A percentile compares a stretch with the other conserved stretches of the same genome.
Conservation (phyloP, 2,329 filamentous ascomycete species). For the Emericellopsis atlantica region DNA sequence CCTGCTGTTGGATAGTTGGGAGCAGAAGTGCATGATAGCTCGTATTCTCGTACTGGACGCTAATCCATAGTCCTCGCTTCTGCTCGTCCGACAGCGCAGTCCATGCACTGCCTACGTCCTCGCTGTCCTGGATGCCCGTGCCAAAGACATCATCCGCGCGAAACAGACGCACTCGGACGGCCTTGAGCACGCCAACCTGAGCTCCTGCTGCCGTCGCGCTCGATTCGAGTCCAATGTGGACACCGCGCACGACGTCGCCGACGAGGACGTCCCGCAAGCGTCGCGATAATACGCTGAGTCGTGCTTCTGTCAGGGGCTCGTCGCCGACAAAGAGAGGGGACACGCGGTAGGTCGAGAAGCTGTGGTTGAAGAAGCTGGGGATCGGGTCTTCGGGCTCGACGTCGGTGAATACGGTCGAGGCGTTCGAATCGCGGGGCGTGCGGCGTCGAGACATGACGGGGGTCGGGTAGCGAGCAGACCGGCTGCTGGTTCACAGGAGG, state of each 20-base stretch:
- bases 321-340: conserved; percentile 38
- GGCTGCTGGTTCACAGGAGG: too few relatives aligned
- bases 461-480: too few relatives aligned
- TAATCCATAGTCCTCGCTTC: conserved; percentile 26
- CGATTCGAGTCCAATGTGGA: conserved; percentile 36
- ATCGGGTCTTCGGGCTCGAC: not conserved
- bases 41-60: conserved; percentile 39
- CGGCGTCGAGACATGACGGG: not conserved
- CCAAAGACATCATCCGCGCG: conserved; percentile 16
- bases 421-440: not conserved
- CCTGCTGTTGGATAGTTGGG: conserved; percentile 15
- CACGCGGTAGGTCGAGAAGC: conserved; percentile 42
- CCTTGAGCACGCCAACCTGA: conserved; percentile 28
- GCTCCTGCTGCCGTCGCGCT: conserved; percentile 22
- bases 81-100: conserved; percentile 9
- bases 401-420: too few relatives aligned
- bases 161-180: conserved; percentile 35
- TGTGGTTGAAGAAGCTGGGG: conserved; percentile 39
- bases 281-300: conserved; percentile 29
- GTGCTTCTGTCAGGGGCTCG: conserved; percentile 20
- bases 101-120: conserved; percentile 3
- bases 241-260: conserved; percentile 46
- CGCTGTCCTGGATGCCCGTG: conserved; percentile 8
- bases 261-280: conserved; percentile 41
- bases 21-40: conserved; percentile 37